Evolutionary conservation across 2,329 filamentous ascomycete genomes (phyloP).

Genomic region (Sclerotinia spermophila): DNA sequence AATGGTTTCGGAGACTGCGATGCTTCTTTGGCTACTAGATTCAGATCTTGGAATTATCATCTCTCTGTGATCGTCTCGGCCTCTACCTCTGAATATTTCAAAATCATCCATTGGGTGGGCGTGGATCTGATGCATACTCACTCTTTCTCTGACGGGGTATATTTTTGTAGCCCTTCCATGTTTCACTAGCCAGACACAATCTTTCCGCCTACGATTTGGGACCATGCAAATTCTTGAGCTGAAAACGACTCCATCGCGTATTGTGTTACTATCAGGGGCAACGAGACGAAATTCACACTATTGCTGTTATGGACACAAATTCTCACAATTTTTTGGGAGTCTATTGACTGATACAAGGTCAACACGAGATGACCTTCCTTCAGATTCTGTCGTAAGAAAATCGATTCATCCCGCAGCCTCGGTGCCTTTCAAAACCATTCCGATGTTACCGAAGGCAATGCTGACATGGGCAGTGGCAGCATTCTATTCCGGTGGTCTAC

Average conservation of each 20-base stretch:
- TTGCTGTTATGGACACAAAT: background rate
- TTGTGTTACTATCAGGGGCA: background rate
- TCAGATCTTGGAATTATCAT: background rate
- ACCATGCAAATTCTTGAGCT: background rate
- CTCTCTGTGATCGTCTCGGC: background rate
- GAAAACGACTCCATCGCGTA: background rate
- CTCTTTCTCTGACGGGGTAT: no score
- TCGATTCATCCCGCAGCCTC: background rate
- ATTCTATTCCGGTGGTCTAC: background rate
- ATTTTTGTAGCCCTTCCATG: background rate
- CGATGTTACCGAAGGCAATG: background rate
- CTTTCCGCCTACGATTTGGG: background rate
- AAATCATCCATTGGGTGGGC: background rate
- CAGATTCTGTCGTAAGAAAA: no score
- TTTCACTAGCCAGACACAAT: background rate
- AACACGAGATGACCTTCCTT: slow-evolving; percentile 4
- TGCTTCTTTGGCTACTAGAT: background rate
- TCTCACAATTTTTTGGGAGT: background rate
- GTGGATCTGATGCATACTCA: background rate
- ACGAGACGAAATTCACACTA: background rate
- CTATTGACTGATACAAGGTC: background rate
- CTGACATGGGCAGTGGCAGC: background rate
- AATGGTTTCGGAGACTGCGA: background rate
- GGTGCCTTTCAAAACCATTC: background rate
- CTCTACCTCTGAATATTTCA: background rate